Evolutionary conservation across 2,329 filamentous ascomycete genomes (phyloP).

Genomic region (Fusarium torulosum): DNA sequence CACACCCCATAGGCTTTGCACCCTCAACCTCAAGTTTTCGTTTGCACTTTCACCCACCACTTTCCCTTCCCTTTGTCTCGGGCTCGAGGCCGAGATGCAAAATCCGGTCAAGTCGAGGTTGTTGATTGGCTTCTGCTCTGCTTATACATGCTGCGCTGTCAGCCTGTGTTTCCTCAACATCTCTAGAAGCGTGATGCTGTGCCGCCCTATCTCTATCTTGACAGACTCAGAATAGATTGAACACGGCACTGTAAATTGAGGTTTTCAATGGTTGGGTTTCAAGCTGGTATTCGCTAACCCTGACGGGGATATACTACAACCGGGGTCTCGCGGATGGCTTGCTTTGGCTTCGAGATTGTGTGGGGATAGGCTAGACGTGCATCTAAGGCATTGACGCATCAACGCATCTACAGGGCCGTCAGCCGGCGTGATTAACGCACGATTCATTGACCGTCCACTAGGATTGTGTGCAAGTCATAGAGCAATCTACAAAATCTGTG

Average conservation of each 20-base stretch:
- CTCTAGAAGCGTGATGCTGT: slow-evolving; percentile 22
- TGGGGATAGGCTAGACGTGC: slow-evolving; percentile 47
- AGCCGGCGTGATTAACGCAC: slow-evolving; percentile 38
- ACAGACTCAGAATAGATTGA: slow-evolving; percentile 19
- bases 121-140: slow-evolving; percentile 44
- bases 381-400: slow-evolving; percentile 58
- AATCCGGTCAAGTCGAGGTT: slow-evolving; percentile 46
- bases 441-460: slow-evolving; percentile 19
- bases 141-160: slow-evolving; percentile 18
- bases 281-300: slow-evolving; percentile 18
- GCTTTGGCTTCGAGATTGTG: slow-evolving; percentile 38
- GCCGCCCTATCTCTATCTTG: slow-evolving; percentile 19
- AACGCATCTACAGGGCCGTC: slow-evolving; percentile 53
- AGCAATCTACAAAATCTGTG: slow-evolving; percentile 10
- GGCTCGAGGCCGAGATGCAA: slow-evolving; percentile 17
- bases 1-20: slow-evolving; percentile 33
- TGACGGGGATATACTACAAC: slow-evolving; percentile 39
- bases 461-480: slow-evolving; percentile 14
- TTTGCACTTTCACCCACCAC: slow-evolving; percentile 28
- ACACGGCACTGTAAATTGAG: neutral
- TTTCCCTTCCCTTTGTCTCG: slow-evolving; percentile 5
- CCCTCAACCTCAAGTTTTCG: slow-evolving; percentile 28
- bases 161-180: slow-evolving; percentile 30
- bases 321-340: slow-evolving; percentile 40
- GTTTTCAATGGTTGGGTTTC: slow-evolving; percentile 4